Conservation (phyloP, 2,329 filamentous ascomycete species). For the Colletotrichum navitas region DNA sequence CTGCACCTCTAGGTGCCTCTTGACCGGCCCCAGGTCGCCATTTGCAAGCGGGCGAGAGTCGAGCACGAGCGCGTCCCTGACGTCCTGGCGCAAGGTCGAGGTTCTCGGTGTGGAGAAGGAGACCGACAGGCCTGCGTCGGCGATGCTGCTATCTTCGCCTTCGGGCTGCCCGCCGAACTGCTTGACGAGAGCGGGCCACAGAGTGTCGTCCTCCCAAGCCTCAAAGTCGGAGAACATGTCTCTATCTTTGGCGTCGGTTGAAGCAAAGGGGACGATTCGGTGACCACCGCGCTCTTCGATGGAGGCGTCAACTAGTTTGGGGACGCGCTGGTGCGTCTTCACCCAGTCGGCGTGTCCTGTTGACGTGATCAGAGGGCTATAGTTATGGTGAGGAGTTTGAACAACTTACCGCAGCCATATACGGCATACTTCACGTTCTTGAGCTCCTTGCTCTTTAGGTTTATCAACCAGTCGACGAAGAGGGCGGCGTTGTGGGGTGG, state of each 20-base stretch:
- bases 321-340: slow-evolving; percentile 75
- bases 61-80: slow-evolving; percentile 70
- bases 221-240: slow-evolving; percentile 78
- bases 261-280: slow-evolving; percentile 59
- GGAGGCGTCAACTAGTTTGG: slow-evolving; percentile 69
- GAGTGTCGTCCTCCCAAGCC: slow-evolving; percentile 71
- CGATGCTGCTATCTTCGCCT: slow-evolving; percentile 46
- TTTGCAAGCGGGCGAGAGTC: slow-evolving; percentile 62
- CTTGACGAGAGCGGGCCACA: slow-evolving; percentile 64
- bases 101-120: slow-evolving; percentile 67
- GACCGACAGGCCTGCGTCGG: slow-evolving; percentile 56
- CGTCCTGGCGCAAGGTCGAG: slow-evolving; percentile 70
- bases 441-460: slow-evolving; percentile 59
- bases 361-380: not conserved
- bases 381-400: fast-evolving
- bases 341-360: slow-evolving; percentile 63
- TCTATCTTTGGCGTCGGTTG: slow-evolving; percentile 71
- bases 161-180: slow-evolving; percentile 64
- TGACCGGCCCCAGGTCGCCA: slow-evolving; percentile 63
- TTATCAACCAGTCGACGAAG: slow-evolving; percentile 74
- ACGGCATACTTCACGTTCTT: slow-evolving; percentile 71
- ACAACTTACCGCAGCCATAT: slow-evolving; percentile 69
- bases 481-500: slow-evolving; percentile 76
- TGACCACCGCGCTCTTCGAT: slow-evolving; percentile 56
- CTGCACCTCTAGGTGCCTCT: slow-evolving; percentile 76